These are phyloP conservation scores for Halophytophthora batemanensis DNA, from an alignment of 352 stramenopile genomes.

Conservation along the genomic window DNA sequence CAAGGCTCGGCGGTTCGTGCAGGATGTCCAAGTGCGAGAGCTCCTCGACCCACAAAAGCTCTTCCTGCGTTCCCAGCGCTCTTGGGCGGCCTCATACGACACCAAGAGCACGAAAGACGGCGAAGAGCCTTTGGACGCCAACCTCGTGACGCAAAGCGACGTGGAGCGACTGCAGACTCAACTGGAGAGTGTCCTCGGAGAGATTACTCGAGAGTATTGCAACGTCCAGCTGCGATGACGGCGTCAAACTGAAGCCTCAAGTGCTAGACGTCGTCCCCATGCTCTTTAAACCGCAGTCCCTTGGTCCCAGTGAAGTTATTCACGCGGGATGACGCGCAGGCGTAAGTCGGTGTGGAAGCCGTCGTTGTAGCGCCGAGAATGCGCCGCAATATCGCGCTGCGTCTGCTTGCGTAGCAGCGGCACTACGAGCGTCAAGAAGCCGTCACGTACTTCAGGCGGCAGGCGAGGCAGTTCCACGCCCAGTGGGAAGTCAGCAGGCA, in stretches of 20 bases:
- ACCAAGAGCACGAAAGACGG: background rate
- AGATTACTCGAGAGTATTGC: slow-evolving; percentile 58
- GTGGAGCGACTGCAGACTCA: slow-evolving; percentile 39
- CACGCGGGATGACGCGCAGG: slow-evolving; percentile 52
- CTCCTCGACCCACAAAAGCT: slow-evolving; percentile 44
- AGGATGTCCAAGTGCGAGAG: slow-evolving; percentile 41
- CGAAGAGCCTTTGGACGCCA: background rate
- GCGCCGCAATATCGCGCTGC: slow-evolving; percentile 55
- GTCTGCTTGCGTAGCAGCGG: slow-evolving; percentile 72
- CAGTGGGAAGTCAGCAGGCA: slow-evolving; percentile 54
- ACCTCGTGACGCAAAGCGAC: slow-evolving; percentile 26
- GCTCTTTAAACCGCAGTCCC: too few relatives aligned
- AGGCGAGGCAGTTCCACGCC: slow-evolving; percentile 70
- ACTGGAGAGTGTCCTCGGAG: slow-evolving; percentile 41
- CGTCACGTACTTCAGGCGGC: slow-evolving; percentile 65
- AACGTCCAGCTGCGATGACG: slow-evolving; percentile 33
- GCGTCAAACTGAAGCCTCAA: slow-evolving; percentile 2
- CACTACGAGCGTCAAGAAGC: slow-evolving; percentile 74
- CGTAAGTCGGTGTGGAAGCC: slow-evolving; percentile 59
- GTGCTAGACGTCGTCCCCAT: too few relatives aligned
- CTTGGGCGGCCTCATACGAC: slow-evolving; percentile 10
- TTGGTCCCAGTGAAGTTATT: slow-evolving; percentile 29
- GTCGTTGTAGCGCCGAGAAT: slow-evolving; percentile 63
- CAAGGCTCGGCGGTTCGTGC: slow-evolving; percentile 36
- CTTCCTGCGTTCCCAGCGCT: slow-evolving; percentile 32